Evolutionary conservation across 2,329 filamentous ascomycete species (phyloP).

Genomic region (Aspergillus niger): DNA sequence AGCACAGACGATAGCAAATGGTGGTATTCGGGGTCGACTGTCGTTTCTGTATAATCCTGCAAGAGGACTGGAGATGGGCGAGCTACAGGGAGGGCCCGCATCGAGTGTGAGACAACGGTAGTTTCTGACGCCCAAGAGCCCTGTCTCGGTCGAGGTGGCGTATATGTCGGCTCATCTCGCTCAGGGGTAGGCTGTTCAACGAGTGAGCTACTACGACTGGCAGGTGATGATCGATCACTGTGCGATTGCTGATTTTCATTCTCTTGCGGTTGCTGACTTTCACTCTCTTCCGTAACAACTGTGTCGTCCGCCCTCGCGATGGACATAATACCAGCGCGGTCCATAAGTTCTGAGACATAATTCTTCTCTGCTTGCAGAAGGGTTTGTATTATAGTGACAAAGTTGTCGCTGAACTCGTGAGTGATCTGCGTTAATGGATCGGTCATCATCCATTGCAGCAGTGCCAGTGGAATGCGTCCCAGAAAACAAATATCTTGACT

Average conservation of each 20-base stretch:
- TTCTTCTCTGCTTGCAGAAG: conserved; percentile 3
- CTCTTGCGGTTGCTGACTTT: not conserved
- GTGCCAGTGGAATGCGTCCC: conserved; percentile 9
- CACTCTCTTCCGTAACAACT: not conserved
- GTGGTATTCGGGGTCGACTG: not conserved
- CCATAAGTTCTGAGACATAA: conserved; percentile 4
- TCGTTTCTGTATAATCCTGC: not conserved
- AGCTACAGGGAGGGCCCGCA: not conserved
- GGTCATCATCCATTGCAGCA: conserved; percentile 18
- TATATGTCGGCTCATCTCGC: not conserved
- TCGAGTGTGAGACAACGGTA: not conserved
- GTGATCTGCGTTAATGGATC: conserved; percentile 12
- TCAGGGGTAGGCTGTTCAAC: not conserved
- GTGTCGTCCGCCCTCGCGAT: conserved; percentile 11
- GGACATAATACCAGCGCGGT: conserved; percentile 13
- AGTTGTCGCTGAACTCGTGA: conserved; percentile 1
- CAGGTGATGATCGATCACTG: not conserved
- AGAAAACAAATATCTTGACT: conserved; percentile 14
- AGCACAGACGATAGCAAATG: conserved; percentile 7
- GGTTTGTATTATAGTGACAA: not conserved
- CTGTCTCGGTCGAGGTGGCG: not conserved
- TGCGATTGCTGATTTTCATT: not conserved
- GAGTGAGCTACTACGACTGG: not conserved
- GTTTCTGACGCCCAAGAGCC: not conserved
- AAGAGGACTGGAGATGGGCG: not conserved